These are phyloP conservation scores for Fusarium devonianum DNA, from an alignment of 2,329 filamentous ascomycete genomes.

Conservation along the genomic window DNA sequence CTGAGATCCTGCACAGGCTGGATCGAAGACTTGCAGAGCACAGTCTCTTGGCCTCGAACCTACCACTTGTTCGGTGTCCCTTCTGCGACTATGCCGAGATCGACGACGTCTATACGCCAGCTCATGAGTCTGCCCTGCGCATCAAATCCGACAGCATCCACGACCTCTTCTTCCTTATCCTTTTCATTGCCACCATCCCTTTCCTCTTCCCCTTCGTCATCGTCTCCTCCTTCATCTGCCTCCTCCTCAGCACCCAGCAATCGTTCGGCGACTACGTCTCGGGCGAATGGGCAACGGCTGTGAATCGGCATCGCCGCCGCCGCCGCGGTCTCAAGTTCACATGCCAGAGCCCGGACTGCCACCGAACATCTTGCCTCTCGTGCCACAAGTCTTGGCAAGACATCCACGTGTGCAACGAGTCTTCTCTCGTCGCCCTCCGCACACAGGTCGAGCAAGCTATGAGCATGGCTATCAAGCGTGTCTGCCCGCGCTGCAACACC, in stretches of 20 bases:
- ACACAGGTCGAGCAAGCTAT: conserved; percentile 92
- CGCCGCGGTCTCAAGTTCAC: conserved; percentile 78
- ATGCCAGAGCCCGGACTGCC: conserved; percentile 75
- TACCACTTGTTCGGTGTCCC: conserved; percentile 83
- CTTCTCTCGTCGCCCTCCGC: conserved; percentile 79
- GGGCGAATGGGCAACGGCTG: conserved; percentile 62
- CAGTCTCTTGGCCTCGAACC: conserved; percentile 72
- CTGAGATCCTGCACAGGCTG: conserved; percentile 76
- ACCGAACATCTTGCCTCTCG: conserved; percentile 76
- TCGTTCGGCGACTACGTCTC: conserved; percentile 52
- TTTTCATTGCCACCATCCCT: conserved; percentile 62
- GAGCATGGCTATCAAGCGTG: conserved; percentile 92
- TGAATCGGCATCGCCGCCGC: conserved; percentile 73
- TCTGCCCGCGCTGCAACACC: conserved; percentile 89
- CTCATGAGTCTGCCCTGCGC: conserved; percentile 60
- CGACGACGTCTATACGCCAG: conserved; percentile 75
- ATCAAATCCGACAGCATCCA: conserved; percentile 61
- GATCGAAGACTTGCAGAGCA: conserved; percentile 82
- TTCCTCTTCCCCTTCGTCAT: conserved; percentile 62
- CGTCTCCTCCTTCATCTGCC: conserved; percentile 54
- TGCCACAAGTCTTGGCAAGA: conserved; percentile 87
- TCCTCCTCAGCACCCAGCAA: conserved; percentile 53
- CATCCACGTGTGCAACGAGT: conserved; percentile 89
- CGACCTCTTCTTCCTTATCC: conserved; percentile 58
- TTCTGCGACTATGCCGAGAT: conserved; percentile 93